Base-by-base conservation (phyloP, 2,329 filamentous ascomycete species). In the Aspergillus brasiliensis region DNA sequence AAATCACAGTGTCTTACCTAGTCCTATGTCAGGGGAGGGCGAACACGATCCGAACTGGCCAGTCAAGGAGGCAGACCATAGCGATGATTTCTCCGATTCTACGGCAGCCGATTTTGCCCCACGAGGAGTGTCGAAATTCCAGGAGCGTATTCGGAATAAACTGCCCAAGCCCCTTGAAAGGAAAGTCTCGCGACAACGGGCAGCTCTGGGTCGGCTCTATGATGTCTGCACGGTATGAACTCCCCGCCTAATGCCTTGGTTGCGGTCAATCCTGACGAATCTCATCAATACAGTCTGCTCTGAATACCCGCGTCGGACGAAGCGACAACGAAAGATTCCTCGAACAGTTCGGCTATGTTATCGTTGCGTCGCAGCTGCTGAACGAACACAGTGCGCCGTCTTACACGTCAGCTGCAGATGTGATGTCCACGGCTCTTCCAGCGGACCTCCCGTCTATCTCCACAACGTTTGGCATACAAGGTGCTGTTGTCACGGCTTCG, bases 331-430 rank as follows among this genome's bases (percentile, higher is more conserved):
- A 89, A 67, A 88, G 88, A 66, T 97, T 97, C 70, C 83, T 97
- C 60, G 93, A 97, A 77, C 90, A 92, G 72, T 97, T 97, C 71
- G 90, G 93, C 64, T 97, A 97, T 77, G 90, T 91, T 21, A 91
- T 97, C 65, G 90, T 97, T 71, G 92, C 92, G 53, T 97, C 93
- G 21, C 92, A 97, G 73, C 84, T 97, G 13, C 82, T 97, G 42
- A 92, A 87, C 69, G 90, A 86, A 84, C 75, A 78, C 62, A 76
- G 72, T 58, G 74, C 77, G 11, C 74, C 75, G 4, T 77, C 76
- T 40, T 77, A 78, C 63, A 74, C 71, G 8, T 75, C 77, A 25
- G 73, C 75, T 19, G 64, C 71, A 28, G 72, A 74, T 44, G 69
- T 76, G 13, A 63, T 72, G 21, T 70, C 74, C 19, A 69, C 71